phyloP scores from a whole-genome alignment of 139 green algal species.

The Chlorella sp. region DNA sequence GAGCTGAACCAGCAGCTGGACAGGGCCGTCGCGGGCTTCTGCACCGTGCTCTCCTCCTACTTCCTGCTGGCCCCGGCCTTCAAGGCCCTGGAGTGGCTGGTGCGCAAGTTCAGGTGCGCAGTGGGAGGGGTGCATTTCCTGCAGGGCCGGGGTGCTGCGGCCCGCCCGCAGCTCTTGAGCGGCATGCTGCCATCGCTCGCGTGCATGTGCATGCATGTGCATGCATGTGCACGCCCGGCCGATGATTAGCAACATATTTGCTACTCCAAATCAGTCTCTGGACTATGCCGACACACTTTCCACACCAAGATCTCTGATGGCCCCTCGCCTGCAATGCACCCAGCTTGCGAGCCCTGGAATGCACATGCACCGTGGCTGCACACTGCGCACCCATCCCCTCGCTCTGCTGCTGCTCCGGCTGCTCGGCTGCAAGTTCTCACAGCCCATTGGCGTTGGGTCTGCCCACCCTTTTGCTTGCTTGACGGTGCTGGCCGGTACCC shows the following conservation, averaged over 20 bases:
- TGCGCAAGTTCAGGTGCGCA: conserved; percentile 83
- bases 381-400: neutral
- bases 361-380: no score
- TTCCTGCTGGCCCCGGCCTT: conserved; percentile 75
- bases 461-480: no score
- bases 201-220: neutral
- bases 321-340: no score
- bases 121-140: no score
- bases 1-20: conserved; percentile 64
- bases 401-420: no score
- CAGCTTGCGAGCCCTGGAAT: no score
- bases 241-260: neutral
- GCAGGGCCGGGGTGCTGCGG: neutral
- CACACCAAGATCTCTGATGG: no score
- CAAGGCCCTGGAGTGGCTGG: conserved; percentile 88
- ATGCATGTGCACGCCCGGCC: neutral
- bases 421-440: no score
- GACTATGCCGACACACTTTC: no score
- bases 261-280: no score
- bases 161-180: neutral
- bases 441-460: no score
- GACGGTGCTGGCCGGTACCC: no score
- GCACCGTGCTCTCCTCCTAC: conserved; percentile 76
- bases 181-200: neutral
- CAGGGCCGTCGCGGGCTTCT: conserved; percentile 65